Conservation (phyloP, 2,329 filamentous ascomycete species). For the Phoma herbarum region DNA sequence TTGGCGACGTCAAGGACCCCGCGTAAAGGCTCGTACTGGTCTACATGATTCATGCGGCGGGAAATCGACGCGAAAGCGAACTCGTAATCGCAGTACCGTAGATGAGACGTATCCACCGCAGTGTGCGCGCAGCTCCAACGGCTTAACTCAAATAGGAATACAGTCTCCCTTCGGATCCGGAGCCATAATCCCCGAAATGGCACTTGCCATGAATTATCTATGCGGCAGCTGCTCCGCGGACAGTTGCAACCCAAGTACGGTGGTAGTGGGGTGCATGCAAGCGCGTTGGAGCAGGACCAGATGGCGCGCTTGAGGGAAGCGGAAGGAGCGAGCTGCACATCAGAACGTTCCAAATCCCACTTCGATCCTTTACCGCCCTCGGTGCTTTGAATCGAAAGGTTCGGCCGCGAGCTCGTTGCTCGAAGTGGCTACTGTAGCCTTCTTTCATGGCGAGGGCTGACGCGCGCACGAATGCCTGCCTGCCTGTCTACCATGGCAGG, state of each 20-base stretch:
- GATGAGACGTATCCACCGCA: conserved; percentile 9
- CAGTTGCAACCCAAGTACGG: conserved; percentile 7
- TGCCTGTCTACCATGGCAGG: no score
- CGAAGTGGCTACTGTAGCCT: not conserved
- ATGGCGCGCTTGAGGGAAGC: conserved; percentile 14
- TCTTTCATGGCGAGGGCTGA: not conserved
- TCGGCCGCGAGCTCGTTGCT: not conserved
- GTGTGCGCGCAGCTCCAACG: not conserved
- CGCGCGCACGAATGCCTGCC: not conserved
- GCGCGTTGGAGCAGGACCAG: conserved; percentile 9
- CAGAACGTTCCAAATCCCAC: conserved; percentile 5
- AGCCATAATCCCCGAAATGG: conserved; percentile 2
- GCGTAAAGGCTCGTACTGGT: not conserved
- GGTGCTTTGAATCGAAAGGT: not conserved
- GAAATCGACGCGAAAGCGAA: conserved; percentile 3
- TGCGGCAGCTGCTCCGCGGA: conserved; percentile 8
- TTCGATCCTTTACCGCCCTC: conserved; percentile 11
- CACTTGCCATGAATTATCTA: not conserved
- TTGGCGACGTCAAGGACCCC: conserved; percentile 13
- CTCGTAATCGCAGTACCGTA: not conserved
- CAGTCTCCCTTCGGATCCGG: conserved; percentile 4
- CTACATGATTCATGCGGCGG: conserved; percentile 9
- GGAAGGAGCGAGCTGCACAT: conserved; percentile 19
- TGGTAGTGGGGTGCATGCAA: conserved; percentile 18
- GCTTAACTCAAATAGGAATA: conserved; percentile 1